Evolutionary conservation across 352 stramenopile genomes (phyloP), one percentile per base, ranked within the genome.

Genomic region (Plasmopara muralis): DNA sequence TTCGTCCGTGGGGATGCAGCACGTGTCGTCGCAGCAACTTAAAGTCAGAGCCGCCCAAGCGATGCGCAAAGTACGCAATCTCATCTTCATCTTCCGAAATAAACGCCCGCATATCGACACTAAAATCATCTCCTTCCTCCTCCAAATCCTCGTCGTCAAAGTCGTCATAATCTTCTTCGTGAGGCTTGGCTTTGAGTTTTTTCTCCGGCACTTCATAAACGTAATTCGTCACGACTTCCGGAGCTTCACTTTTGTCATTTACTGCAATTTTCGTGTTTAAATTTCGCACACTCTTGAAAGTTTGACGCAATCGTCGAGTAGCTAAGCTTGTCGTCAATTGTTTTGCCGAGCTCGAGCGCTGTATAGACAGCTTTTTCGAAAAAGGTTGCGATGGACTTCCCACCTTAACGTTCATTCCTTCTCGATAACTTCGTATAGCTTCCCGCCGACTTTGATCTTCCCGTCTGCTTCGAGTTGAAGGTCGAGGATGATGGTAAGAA

Each of bases 61-160:
- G 66, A 38, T 87, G 70, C 0, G 75, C 67, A 34, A 89, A 89
- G 29, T 85, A 85, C 9, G 71, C 68, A 29, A 86, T 67, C 14
- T 89, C 78, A 39, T 87, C 78, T 35, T 85, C 71, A n/a, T 72
- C 71, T 9, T 77, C 68, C 0, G 64, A 70, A 3, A 62, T 44
- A 9, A 60, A 53, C 4, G 57, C 53, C 1, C 41, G 45, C 2
- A 53, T 10, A 14, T 62, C 44, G n/a, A 63, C 50, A 8, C 51
- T 30, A 30, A 63, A 25, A 5, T 54, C 54, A 2, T 60, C 48
- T 9, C 41, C 54, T 0, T 58, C 50, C 1, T 60, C 52, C 6
- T 60, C 55, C n/a, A n/a, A n/a, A 5, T 69, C 42, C 14, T 57
- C 49, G 13, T 59, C 47, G 0, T 38, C 34, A 12, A 25, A 25